These are phyloP conservation scores for Yamadazyma trypodendri DNA, from an alignment of 1,139 yeast species.

Conservation along the genomic window DNA sequence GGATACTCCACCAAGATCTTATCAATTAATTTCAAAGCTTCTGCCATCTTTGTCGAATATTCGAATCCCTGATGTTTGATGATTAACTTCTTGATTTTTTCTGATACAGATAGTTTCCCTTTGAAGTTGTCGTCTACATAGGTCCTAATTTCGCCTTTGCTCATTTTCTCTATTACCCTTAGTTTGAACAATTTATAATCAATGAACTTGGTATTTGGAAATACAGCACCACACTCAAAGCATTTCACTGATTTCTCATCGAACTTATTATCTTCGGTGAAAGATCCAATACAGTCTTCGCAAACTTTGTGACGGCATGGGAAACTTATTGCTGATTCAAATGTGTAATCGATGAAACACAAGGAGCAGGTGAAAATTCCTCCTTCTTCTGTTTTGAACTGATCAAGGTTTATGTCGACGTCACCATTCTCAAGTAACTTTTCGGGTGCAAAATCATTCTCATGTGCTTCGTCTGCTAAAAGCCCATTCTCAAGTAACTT, in stretches of 20 bases:
- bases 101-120: constrained; percentile 15
- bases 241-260: constrained; percentile 51
- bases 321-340: constrained; percentile 27
- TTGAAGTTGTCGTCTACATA: constrained; percentile 12
- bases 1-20: constrained; percentile 41
- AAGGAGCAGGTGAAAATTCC: constrained; percentile 57
- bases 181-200: constrained; percentile 54
- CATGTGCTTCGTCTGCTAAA: background rate
- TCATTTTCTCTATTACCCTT: constrained; percentile 29
- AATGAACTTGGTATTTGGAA: constrained; percentile 44
- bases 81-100: constrained; percentile 26
- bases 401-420: background rate
- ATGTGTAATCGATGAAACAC: constrained; percentile 61
- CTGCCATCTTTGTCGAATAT: constrained; percentile 56
- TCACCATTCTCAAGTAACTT: background rate
- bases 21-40: constrained; percentile 45
- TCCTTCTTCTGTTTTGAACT: constrained; percentile 14
- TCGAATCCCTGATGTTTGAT: constrained; percentile 32
- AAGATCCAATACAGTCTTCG: constrained; percentile 55
- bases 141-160: constrained; percentile 6
- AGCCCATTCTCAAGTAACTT: too few relatives aligned
- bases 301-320: constrained; percentile 75
- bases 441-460: background rate
- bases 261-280: constrained; percentile 42
- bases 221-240: constrained; percentile 41